These are phyloP conservation scores for Entamoeba dispar DNA, from an alignment of 208 protist species.

Conservation along the genomic window DNA sequence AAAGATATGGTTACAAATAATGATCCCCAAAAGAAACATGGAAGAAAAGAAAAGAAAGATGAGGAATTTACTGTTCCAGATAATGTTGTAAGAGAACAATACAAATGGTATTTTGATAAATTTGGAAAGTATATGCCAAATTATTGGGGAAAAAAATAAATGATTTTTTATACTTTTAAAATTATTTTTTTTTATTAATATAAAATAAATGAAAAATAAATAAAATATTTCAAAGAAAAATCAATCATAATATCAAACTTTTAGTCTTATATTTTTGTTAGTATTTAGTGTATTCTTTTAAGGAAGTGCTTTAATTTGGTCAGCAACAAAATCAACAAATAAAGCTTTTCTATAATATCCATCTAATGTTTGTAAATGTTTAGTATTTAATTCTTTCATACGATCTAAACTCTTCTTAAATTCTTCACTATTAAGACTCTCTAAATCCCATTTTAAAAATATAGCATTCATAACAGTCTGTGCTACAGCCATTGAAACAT, in stretches of 20 bases:
- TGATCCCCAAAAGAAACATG: not conserved
- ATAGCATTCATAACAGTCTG: not conserved
- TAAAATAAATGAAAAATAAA: too few species aligned
- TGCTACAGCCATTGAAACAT: not conserved
- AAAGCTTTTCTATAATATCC: not conserved
- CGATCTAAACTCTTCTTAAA: not conserved
- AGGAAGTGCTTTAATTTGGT: not conserved
- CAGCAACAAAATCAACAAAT: not conserved
- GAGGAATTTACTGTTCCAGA: not conserved
- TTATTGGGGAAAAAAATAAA: not conserved
- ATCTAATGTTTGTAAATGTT: not conserved
- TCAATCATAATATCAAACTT: too few species aligned
- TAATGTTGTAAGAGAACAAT: not conserved
- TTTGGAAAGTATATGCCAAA: not conserved
- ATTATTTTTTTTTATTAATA: too few species aligned
- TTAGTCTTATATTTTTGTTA: too few species aligned
- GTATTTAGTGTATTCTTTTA: too few species aligned
- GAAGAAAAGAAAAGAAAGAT: not conserved
- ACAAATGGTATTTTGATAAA: not conserved
- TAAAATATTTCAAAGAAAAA: too few species aligned
- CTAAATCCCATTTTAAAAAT: not conserved
- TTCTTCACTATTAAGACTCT: not conserved
- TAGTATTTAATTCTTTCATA: not conserved
- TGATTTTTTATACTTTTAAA: too few species aligned
- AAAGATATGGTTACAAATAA: too few species aligned